Base-by-base conservation (phyloP, 257 asterid genomes). In the Leonotis leonurus region DNA sequence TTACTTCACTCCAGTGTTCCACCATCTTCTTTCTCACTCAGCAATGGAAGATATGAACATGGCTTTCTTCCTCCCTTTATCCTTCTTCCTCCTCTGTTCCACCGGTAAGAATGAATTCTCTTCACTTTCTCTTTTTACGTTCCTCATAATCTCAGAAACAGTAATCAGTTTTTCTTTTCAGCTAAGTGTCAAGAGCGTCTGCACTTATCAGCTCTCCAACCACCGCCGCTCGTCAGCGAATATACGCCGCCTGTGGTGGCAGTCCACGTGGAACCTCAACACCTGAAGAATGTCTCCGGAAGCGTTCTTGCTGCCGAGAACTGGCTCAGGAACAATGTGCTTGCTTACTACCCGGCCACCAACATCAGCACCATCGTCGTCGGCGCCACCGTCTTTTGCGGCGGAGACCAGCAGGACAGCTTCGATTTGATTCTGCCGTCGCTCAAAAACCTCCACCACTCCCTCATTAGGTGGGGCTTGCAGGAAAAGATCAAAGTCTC, bases 381-480 rank as follows among this genome's bases (percentile, higher is more conserved):
- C 53, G 95, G 90, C 67, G 70, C 78, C 64, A 27, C 64, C 22
- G 64, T 82, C 18, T 56, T 79, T 2, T 88, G 98, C 75, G 61
- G 50, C 30, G 21, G 54, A 48, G 59, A 69, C 33, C 71, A 77
- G 45, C 78, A 67, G 16, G 61, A 55, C 39, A 37, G 29, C 5
- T 45, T 73, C 24, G 73, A 46, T 8, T 72, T 80, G 26, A 60
- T 88, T 55, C 57, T 84, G 44, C 95, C 93, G 6, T 74, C 95
- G 2, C 8, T 83, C 32, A 84, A 79, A 69, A 92, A 86, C 86
- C 74, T 92, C 45, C 81, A 84, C 76, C 69, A 83, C 16, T 78
- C 95, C n/a, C 98, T 92, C 54, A 84, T 85, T 36, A 80, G 97
- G 65, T 92, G 98, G 97, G 97, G 95, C 29, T 71, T 92, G 81